A percentile compares a stretch with the other conserved stretches of the same genome.
These are phyloP conservation scores for Gleditsia sinensis DNA, from an alignment of 306 rosid genomes.

Conservation along the genomic window DNA sequence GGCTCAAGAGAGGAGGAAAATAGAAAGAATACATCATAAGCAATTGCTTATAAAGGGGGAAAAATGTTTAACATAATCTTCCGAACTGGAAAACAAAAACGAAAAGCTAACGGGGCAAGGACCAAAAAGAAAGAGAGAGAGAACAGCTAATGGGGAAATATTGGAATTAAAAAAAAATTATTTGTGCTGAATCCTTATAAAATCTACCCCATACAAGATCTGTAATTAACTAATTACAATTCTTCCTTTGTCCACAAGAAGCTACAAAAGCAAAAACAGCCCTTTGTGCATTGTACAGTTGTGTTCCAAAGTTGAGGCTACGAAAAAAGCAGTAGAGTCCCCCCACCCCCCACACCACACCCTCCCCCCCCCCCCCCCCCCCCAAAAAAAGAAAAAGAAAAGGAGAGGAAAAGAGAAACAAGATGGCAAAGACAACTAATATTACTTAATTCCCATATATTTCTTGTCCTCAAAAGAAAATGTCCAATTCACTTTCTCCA, in stretches of 20 bases:
- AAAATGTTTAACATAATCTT: slow-evolving; percentile 22
- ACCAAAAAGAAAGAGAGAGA: background rate
- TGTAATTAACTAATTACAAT: slow-evolving; percentile 15
- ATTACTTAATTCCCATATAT: background rate
- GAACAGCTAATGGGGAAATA: background rate
- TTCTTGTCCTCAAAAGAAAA: slow-evolving; percentile 8
- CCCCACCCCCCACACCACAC: background rate
- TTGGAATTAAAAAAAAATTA: background rate
- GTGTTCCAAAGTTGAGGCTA: slow-evolving; percentile 9
- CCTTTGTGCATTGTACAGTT: background rate
- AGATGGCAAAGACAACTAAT: background rate
- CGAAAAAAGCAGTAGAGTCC: background rate
- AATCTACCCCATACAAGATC: background rate
- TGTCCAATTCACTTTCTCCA: slow-evolving; percentile 7
- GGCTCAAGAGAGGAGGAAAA: slow-evolving; percentile 43
- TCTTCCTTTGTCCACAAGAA: slow-evolving; percentile 12
- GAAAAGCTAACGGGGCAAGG: background rate
- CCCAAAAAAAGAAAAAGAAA: background rate
- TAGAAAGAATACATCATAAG: slow-evolving; percentile 40
- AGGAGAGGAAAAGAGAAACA: no score
- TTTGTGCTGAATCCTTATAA: slow-evolving; percentile 8
- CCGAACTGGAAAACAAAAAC: slow-evolving; percentile 11
- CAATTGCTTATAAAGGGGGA: slow-evolving; percentile 29
- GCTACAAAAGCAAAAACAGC: slow-evolving; percentile 24
- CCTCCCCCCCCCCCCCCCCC: background rate